phyloP scores from a whole-genome alignment of 1,284 basidiomycete genomes.

The Crocinoboletus sp. region DNA sequence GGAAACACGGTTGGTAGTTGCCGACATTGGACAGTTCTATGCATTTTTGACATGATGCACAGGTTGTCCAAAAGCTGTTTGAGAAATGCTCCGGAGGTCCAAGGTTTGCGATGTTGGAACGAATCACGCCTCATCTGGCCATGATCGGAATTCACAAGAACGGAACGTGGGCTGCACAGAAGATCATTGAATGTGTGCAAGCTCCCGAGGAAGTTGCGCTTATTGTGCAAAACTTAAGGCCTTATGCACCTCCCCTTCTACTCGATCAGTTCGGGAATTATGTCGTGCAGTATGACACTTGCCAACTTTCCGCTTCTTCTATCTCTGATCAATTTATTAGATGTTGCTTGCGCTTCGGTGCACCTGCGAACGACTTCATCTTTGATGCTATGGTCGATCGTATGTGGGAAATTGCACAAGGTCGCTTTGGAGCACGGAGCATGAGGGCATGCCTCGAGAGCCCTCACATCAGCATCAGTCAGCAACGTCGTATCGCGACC shows the following conservation, averaged over 20 bases:
- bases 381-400: conserved; percentile 98
- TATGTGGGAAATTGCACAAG: conserved; percentile 97
- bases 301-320: neutral
- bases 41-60: conserved; percentile 8
- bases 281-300: conserved; percentile 78
- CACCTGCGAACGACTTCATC: conserved; percentile 90
- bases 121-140: conserved; percentile 91
- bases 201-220: conserved; percentile 85
- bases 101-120: conserved; percentile 88
- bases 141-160: conserved; percentile 99
- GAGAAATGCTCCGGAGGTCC: conserved; percentile 81
- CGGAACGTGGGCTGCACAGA: conserved; percentile 99
- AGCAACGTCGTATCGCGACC: conserved; percentile 93
- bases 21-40: neutral
- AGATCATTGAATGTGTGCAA: conserved; percentile 95
- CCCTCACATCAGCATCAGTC: conserved; percentile 77
- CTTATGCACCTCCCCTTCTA: conserved; percentile 92
- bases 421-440: conserved; percentile 94
- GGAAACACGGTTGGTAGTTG: conserved; percentile 82
- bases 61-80: conserved; percentile 96
- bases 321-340: conserved; percentile 34
- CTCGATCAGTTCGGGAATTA: conserved; percentile 99
- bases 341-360: conserved; percentile 89
- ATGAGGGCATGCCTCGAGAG: conserved; percentile 97
- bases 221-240: conserved; percentile 82